Evolutionary conservation across 495 filamentous ascomycete genomes (phyloP).

Genomic region (Penicillium canariense): DNA sequence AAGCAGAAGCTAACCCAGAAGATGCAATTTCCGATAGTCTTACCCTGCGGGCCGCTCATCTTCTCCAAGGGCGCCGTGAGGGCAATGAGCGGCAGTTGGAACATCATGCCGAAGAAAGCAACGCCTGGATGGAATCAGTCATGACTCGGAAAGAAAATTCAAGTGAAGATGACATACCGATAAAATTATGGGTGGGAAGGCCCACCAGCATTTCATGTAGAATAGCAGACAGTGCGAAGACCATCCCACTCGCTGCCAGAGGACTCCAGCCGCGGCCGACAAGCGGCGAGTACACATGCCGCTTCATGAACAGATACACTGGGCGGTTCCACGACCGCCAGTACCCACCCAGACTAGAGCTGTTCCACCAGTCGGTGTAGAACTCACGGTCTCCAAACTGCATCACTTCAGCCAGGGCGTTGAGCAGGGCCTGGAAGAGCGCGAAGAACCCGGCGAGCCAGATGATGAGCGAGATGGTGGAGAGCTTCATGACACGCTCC

Average conservation of each 20-base stretch:
- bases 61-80: constrained; percentile 75
- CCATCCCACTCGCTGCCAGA: constrained; percentile 63
- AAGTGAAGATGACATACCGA: constrained; percentile 52
- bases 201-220: constrained; percentile 93
- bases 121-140: constrained; percentile 56
- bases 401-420: constrained; percentile 87
- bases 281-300: constrained; percentile 86
- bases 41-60: constrained; percentile 68
- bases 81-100: constrained; percentile 85
- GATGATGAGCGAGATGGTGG: constrained; percentile 87
- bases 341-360: constrained; percentile 76
- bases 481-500: constrained; percentile 90
- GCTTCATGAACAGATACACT: constrained; percentile 91
- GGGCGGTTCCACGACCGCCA: constrained; percentile 98
- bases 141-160: neutral
- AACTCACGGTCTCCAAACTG: constrained; percentile 90
- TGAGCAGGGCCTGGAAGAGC: constrained; percentile 84
- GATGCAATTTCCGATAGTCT: constrained; percentile 80
- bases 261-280: constrained; percentile 76
- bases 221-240: constrained; percentile 82
- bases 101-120: constrained; percentile 89
- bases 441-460: constrained; percentile 98
- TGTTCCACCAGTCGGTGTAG: constrained; percentile 98
- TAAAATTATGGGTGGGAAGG: constrained; percentile 91
- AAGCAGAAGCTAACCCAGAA: constrained; percentile 97